Evolutionary conservation across 2,329 filamentous ascomycete species (phyloP).

Genomic region (Alternaria hordeiaustralica): DNA sequence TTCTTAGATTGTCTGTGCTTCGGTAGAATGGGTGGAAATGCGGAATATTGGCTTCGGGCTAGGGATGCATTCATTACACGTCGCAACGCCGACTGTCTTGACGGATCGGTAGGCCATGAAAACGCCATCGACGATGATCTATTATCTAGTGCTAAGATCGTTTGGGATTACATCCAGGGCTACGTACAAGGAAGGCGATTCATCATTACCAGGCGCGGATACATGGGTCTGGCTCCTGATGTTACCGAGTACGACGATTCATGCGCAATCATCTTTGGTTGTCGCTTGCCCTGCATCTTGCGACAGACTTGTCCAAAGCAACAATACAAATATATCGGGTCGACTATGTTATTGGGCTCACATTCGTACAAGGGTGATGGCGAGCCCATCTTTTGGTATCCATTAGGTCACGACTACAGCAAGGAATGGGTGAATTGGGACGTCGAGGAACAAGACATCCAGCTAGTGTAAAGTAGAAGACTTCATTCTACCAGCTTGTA

Average conservation of each 20-base stretch:
- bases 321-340: background rate
- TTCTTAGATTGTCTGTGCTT: background rate
- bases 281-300: background rate
- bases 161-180: no score
- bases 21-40: background rate
- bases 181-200: background rate
- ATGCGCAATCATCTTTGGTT: background rate
- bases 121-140: background rate
- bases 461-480: background rate
- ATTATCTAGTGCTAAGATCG: no score
- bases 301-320: background rate
- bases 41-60: background rate
- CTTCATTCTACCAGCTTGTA: background rate
- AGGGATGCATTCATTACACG: background rate
- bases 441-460: conserved; percentile 9
- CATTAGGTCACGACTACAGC: background rate
- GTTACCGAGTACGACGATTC: background rate
- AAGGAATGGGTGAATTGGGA: conserved; percentile 20
- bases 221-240: background rate
- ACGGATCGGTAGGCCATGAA: no score
- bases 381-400: no score
- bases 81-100: no score
- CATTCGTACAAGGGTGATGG: no score
- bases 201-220: background rate
- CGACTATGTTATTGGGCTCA: background rate